Conservation (phyloP, 2,329 filamentous ascomycete genomes). For the Huntiella abstrusa region DNA sequence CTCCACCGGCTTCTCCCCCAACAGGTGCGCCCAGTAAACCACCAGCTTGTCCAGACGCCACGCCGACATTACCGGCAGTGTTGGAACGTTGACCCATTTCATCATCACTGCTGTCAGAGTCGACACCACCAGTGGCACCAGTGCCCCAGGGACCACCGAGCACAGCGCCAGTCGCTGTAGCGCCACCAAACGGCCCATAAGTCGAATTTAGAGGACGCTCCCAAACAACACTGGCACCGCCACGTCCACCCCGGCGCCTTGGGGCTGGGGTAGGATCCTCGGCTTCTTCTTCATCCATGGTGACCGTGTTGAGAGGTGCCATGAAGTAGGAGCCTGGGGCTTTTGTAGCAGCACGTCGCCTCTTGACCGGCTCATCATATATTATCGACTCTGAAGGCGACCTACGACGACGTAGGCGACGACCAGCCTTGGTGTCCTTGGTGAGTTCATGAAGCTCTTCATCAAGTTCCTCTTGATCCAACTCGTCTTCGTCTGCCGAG, state of each 20-base stretch:
- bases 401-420: slow-evolving; percentile 21
- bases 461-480: slow-evolving; percentile 45
- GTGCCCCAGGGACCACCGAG: slow-evolving; percentile 58
- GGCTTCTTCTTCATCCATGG: slow-evolving; percentile 57
- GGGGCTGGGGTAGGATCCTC: slow-evolving; percentile 49
- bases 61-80: slow-evolving; percentile 39
- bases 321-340: slow-evolving; percentile 67
- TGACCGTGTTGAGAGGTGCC: slow-evolving; percentile 41
- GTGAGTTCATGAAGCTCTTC: slow-evolving; percentile 46
- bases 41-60: slow-evolving; percentile 35
- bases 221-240: slow-evolving; percentile 40
- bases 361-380: slow-evolving; percentile 36
- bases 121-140: slow-evolving; percentile 57
- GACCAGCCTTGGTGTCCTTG: slow-evolving; percentile 32
- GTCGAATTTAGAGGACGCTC: slow-evolving; percentile 77
- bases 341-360: slow-evolving; percentile 38
- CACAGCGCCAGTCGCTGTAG: slow-evolving; percentile 51
- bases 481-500: slow-evolving; percentile 27
- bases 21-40: slow-evolving; percentile 25
- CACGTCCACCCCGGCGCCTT: slow-evolving; percentile 46
- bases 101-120: slow-evolving; percentile 94
- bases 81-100: slow-evolving; percentile 50
- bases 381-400: slow-evolving; percentile 33
- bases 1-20: slow-evolving; percentile 23
- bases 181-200: slow-evolving; percentile 81